phyloP scores from a whole-genome alignment of 2,329 filamentous ascomycete genomes.

The Rutstroemia sp. region DNA sequence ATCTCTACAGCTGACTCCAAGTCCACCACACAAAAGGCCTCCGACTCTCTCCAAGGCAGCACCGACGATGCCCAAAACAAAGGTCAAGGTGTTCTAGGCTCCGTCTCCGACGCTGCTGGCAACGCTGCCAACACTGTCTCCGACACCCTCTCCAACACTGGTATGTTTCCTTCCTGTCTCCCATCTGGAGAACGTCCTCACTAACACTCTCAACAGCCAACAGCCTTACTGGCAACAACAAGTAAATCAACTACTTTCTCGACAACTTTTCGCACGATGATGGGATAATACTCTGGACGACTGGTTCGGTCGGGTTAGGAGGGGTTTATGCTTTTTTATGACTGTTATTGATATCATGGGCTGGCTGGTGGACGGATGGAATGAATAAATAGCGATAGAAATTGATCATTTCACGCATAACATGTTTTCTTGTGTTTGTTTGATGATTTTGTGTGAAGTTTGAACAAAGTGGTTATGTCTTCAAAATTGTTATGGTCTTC shows the following conservation, averaged over 20 bases:
- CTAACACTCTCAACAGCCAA: not conserved
- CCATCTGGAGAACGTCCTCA: not conserved
- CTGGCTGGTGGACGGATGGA: no score
- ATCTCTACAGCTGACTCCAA: constrained; percentile 31
- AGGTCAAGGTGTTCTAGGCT: constrained; percentile 33
- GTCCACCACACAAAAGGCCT: constrained; percentile 39
- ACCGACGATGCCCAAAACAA: constrained; percentile 34
- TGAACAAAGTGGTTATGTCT: no score
- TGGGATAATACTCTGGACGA: no score
- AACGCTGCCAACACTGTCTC: constrained; percentile 19
- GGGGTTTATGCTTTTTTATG: no score
- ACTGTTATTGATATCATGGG: no score
- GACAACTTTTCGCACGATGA: no score
- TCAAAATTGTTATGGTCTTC: no score
- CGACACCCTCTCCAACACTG: constrained; percentile 6
- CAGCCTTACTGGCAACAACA: not conserved
- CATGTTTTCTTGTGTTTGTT: no score
- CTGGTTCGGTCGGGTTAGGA: no score
- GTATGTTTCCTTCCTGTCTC: not conserved
- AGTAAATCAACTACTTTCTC: not conserved
- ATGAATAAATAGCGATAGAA: no score
- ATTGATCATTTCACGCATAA: no score
- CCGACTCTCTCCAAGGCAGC: constrained; percentile 36
- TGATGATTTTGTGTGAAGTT: no score
- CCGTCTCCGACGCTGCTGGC: constrained; percentile 34